These are phyloP conservation scores for Crucibulum laeve DNA, from an alignment of 768 basidiomycete genomes.

Conservation along the genomic window DNA sequence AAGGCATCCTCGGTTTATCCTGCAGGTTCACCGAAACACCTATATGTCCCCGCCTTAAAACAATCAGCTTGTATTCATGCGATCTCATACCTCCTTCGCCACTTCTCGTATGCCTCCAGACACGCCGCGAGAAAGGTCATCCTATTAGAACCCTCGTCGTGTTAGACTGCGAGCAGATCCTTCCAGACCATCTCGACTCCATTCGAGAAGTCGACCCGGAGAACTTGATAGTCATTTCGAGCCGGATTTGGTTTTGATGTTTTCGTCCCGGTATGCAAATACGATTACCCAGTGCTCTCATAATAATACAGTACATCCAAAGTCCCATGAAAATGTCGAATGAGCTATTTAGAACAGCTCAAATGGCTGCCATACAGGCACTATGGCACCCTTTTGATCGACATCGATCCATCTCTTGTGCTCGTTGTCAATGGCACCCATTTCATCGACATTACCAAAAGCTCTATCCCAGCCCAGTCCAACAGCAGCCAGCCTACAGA, in stretches of 20 bases:
- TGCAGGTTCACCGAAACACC: background rate
- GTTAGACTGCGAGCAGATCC: background rate
- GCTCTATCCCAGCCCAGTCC: conserved; percentile 62
- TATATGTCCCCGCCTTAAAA: background rate
- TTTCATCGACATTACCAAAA: conserved; percentile 47
- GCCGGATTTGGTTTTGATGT: too few relatives aligned
- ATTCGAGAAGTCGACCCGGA: background rate
- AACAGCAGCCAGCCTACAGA: conserved; percentile 56
- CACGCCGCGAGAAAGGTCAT: background rate
- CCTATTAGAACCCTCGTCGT: background rate
- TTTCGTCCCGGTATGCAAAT: too few relatives aligned
- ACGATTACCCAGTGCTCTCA: too few relatives aligned
- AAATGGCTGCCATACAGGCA: conserved; percentile 58
- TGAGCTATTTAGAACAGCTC: conserved; percentile 37
- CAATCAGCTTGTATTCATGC: background rate
- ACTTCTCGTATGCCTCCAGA: background rate
- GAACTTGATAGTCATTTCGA: background rate
- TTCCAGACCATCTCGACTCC: background rate
- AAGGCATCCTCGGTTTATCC: background rate
- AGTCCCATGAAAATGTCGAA: background rate
- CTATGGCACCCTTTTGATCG: conserved; percentile 51
- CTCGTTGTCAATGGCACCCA: conserved; percentile 42
- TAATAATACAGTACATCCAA: too few relatives aligned
- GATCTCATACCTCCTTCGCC: background rate
- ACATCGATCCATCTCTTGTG: conserved; percentile 59